phyloP scores from a whole-genome alignment of 257 asterid genomes.

The Misopates orontium region DNA sequence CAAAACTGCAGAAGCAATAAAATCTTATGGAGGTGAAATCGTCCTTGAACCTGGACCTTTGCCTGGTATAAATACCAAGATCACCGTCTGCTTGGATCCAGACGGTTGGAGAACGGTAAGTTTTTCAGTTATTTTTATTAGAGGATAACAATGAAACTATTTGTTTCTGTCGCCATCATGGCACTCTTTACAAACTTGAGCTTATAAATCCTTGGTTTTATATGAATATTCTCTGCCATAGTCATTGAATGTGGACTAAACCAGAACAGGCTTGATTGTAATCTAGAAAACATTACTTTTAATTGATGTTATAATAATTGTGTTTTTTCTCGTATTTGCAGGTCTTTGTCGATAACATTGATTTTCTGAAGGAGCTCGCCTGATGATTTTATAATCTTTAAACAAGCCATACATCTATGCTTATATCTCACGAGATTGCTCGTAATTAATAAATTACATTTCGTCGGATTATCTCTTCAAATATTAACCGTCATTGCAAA shows the following conservation, averaged over 20 bases:
- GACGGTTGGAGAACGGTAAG: constrained; percentile 79
- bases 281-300: too few species aligned
- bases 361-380: constrained; percentile 50
- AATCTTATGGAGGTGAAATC: constrained; percentile 57
- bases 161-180: not conserved
- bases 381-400: constrained; percentile 23
- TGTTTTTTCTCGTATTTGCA: constrained; percentile 31
- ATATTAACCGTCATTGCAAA: not conserved
- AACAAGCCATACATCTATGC: constrained; percentile 2
- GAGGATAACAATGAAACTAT: not conserved
- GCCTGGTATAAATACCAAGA: constrained; percentile 66
- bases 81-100: constrained; percentile 68
- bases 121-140: too few species aligned
- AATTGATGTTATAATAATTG: not conserved
- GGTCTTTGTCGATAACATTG: constrained; percentile 53
- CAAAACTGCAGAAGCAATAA: constrained; percentile 67
- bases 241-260: too few species aligned
- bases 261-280: too few species aligned
- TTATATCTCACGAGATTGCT: constrained; percentile 9
- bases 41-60: constrained; percentile 71
- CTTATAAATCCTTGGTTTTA: not conserved
- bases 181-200: not conserved
- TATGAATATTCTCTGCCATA: not conserved
- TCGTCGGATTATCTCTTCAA: constrained; percentile 7
- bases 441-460: not conserved